Percentiles rank a stretch among this genome's conserved stretches.
Conservation (phyloP, 2,329 filamentous ascomycete species). For the Arthrobotrys iridis region DNA sequence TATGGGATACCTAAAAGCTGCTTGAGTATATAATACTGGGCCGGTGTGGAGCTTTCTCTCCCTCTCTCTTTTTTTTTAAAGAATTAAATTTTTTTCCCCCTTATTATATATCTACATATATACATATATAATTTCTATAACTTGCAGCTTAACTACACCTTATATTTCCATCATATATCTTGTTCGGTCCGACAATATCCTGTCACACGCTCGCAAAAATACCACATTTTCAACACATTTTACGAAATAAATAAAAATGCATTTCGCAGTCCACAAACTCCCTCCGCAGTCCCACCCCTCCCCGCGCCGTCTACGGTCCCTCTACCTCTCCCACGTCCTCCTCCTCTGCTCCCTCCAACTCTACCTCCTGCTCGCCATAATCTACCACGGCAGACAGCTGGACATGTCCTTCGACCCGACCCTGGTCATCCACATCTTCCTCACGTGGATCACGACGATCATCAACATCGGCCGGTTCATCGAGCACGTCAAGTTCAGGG, state of each 20-base stretch:
- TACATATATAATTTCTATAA: too few relatives aligned
- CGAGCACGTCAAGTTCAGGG: neutral
- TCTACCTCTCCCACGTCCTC: conserved; percentile 17
- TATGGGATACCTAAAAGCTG: too few relatives aligned
- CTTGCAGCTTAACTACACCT: too few relatives aligned
- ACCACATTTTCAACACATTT: conserved; percentile 10
- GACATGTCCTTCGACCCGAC: conserved; percentile 9
- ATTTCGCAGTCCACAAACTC: conserved; percentile 48
- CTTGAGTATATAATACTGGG: neutral
- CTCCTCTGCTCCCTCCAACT: conserved; percentile 8
- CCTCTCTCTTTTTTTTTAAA: neutral
- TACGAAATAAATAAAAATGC: conserved; percentile 26
- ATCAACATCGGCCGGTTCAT: conserved; percentile 9
- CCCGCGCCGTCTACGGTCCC: neutral
- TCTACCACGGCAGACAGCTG: conserved; percentile 19
- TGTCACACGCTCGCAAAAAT: too few relatives aligned
- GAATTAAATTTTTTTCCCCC: neutral
- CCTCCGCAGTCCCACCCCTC: conserved; percentile 8
- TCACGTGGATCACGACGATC: conserved; percentile 7
- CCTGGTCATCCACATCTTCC: conserved; percentile 14
- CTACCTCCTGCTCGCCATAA: conserved; percentile 17
- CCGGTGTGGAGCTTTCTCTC: neutral
- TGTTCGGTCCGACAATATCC: too few relatives aligned
- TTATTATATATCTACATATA: too few relatives aligned
- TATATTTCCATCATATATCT: too few relatives aligned